These are phyloP conservation scores for Trichosanthes cucumerina DNA, from an alignment of 306 rosid species.

Conservation along the genomic window DNA sequence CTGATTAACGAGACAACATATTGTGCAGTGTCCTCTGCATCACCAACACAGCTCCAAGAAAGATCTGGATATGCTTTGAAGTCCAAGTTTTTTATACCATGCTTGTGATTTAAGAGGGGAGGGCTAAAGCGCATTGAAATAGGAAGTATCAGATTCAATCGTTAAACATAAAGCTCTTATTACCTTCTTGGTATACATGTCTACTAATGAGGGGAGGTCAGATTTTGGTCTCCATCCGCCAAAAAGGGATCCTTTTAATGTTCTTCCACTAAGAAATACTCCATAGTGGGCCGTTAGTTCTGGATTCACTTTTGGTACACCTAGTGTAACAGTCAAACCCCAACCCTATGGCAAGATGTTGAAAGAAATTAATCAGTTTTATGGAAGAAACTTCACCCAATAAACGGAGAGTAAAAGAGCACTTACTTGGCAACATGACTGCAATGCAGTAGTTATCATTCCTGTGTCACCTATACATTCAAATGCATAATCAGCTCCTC, in stretches of 20 bases:
- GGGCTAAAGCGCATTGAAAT: not conserved
- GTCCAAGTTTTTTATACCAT: not conserved
- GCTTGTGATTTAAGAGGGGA: not conserved
- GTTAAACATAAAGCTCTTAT: not conserved
- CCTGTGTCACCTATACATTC: constrained; percentile 91
- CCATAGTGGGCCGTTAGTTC: constrained; percentile 78
- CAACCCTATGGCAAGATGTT: constrained; percentile 44
- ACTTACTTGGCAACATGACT: constrained; percentile 82
- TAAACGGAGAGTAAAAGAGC: not conserved
- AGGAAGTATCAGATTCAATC: not conserved
- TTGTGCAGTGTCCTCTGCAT: not conserved
- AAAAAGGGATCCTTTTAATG: constrained; percentile 75
- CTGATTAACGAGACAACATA: no score
- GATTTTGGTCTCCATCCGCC: constrained; percentile 99
- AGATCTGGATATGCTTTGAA: not conserved
- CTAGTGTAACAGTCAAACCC: constrained; percentile 91
- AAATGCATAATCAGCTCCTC: constrained; percentile 94
- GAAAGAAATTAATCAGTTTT: constrained; percentile 1
- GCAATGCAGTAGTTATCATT: constrained; percentile 82
- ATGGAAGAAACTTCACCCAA: not conserved
- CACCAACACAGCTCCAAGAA: not conserved
- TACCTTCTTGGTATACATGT: constrained; percentile 77
- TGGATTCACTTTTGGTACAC: constrained; percentile 81
- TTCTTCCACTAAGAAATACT: constrained; percentile 58
- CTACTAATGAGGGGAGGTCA: constrained; percentile 77